Base-by-base conservation (phyloP, 2,329 filamentous ascomycete genomes). In the Colletotrichum somersetense region DNA sequence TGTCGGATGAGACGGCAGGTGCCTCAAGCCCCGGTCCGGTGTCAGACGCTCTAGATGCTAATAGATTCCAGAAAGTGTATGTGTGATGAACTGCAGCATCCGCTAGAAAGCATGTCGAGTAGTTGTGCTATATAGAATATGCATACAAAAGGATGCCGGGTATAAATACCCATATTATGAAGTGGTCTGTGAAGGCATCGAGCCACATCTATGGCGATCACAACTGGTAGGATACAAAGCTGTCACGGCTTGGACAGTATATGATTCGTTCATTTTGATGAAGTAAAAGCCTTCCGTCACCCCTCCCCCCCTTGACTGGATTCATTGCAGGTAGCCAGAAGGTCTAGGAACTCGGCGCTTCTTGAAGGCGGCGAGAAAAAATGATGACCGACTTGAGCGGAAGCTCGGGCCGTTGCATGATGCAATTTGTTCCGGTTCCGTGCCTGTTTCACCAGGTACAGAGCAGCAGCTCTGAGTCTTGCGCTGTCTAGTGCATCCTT, bases 321-420 rank as follows among this genome's bases (percentile, higher is more conserved):
- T 33, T 20, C 3, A 3, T 30, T 20, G 26, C 5, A 8, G 26
- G 26, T 52, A 5, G 10, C 48, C 26, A 7, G 0, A 18, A 3
- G 0, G 26, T 12, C 1, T 8, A 7, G 30, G 7, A 33, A 5
- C 4, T 1, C n/a, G 11, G 20, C 8, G 8, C 14, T 7, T 48
- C 48, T 52, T 26, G 12, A 26, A 5, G 48, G 23, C 10, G 12
- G 8, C 16, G 18, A 14, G 12, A 20, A 20, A 1, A 18, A 10
- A 4, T 6, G 16, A 18, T 7, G 26, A 7, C 14, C 8, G 14
- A 18, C 50, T 16, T 26, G 26, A 10, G 16, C 8, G 14, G 16
- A 33, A 53, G 50, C 7, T 33, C 12, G 50, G 4, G 14, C 12
- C 26, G 26, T 10, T 4, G 6, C 26, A 26, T 18, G 26, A 33